Evolutionary conservation across 768 basidiomycete genomes (phyloP).

Genomic region (Kondoa subrosea): DNA sequence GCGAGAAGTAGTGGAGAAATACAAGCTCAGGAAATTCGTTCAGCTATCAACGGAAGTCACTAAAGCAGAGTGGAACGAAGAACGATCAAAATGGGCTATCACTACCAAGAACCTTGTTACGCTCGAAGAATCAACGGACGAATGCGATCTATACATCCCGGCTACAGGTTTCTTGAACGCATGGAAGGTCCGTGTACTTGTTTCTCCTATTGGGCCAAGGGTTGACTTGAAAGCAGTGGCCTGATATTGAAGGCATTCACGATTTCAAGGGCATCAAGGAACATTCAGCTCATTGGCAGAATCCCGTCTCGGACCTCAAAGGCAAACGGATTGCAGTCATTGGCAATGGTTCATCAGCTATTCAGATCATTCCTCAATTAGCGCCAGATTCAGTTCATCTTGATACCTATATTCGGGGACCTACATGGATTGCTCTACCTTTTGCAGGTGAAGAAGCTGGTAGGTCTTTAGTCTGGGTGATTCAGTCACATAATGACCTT

Average conservation of each 20-base stretch:
- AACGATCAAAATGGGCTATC: conserved; percentile 1
- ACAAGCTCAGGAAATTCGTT: background rate
- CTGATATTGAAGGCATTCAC: background rate
- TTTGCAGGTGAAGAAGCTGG: background rate
- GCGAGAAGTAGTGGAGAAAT: background rate
- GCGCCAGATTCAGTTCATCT: background rate
- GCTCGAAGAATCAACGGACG: background rate
- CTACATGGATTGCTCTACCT: background rate
- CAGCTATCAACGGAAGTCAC: background rate
- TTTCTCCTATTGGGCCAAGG: background rate
- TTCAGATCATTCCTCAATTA: background rate
- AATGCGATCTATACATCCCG: background rate
- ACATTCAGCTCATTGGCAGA: conserved; percentile 2
- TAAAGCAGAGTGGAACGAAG: background rate
- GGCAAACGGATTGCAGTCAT: background rate
- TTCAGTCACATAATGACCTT: background rate
- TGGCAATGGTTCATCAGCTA: background rate
- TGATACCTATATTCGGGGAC: background rate
- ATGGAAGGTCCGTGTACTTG: conserved; percentile 36
- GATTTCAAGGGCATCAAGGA: background rate
- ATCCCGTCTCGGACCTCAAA: background rate
- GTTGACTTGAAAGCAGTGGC: background rate
- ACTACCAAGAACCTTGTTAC: background rate
- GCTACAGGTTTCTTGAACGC: conserved; percentile 32
- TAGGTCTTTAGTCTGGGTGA: background rate